Percentiles rank a stretch among this genome's conserved stretches.
phyloP scores from a whole-genome alignment of 75 land plant species.

The Cryptomeria japonica region DNA sequence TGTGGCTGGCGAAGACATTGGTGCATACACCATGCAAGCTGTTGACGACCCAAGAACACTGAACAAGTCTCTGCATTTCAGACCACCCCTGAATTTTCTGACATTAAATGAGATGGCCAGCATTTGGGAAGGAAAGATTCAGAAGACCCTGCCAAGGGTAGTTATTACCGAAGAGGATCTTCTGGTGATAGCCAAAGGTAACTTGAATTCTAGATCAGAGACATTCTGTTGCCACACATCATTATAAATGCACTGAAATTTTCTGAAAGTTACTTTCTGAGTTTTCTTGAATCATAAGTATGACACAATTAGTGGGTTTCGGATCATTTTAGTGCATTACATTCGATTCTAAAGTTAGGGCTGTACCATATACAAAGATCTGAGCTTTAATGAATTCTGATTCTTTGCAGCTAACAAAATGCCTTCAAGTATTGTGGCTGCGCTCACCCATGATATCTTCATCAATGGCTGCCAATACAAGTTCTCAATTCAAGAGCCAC shows the following conservation, averaged over 20 bases:
- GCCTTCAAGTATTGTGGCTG: slow-evolving; percentile 38
- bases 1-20: slow-evolving; percentile 49
- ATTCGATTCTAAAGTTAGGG: background rate
- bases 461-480: slow-evolving; percentile 47
- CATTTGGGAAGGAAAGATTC: slow-evolving; percentile 54
- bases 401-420: slow-evolving; percentile 28
- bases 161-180: slow-evolving; percentile 35
- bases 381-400: background rate
- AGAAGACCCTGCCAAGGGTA: slow-evolving; percentile 32
- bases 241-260: no score
- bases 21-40: slow-evolving; percentile 42
- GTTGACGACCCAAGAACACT: slow-evolving; percentile 32
- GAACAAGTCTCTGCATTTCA: slow-evolving; percentile 51
- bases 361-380: background rate
- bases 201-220: background rate
- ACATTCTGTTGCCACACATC: background rate
- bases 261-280: no score
- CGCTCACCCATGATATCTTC: slow-evolving; percentile 44
- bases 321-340: background rate
- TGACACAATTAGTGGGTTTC: background rate
- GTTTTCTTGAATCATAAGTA: no score
- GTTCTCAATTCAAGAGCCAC: slow-evolving; percentile 20
- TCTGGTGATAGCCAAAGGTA: slow-evolving; percentile 37
- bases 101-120: slow-evolving; percentile 44
- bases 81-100: slow-evolving; percentile 31